These are phyloP conservation scores for Aspergillus luchuensis DNA, from an alignment of 2,329 filamentous ascomycete species.

Conservation along the genomic window DNA sequence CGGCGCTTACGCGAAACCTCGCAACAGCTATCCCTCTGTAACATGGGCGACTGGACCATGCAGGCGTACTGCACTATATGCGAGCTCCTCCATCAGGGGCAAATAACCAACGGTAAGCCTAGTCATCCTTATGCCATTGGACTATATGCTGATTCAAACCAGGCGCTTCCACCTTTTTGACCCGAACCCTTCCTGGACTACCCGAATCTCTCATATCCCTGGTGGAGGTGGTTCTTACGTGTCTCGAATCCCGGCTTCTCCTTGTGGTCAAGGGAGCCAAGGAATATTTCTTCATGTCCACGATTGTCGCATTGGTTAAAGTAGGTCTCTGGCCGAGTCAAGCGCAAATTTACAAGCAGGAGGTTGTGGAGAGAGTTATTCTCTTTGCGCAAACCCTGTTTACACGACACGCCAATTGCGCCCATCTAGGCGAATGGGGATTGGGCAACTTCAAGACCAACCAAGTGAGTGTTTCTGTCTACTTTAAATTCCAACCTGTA, in stretches of 20 bases:
- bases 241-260: slow-evolving; percentile 34
- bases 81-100: slow-evolving; percentile 36
- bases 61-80: slow-evolving; percentile 43
- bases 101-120: slow-evolving; percentile 28
- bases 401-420: slow-evolving; percentile 35
- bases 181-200: slow-evolving; percentile 33
- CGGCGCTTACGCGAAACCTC: slow-evolving; percentile 36
- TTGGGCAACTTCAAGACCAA: slow-evolving; percentile 36
- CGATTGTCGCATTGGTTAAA: slow-evolving; percentile 39
- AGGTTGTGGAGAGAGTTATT: slow-evolving; percentile 40
- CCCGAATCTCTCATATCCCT: slow-evolving; percentile 38
- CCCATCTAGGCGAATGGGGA: slow-evolving; percentile 32
- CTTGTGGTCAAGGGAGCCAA: slow-evolving; percentile 42
- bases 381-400: slow-evolving; percentile 40
- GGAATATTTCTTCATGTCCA: slow-evolving; percentile 44
- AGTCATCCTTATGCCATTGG: neutral
- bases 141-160: neutral
- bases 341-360: slow-evolving; percentile 36
- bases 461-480: slow-evolving; percentile 22
- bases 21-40: slow-evolving; percentile 35
- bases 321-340: slow-evolving; percentile 38
- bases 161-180: slow-evolving; percentile 20
- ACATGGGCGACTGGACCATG: slow-evolving; percentile 39
- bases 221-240: slow-evolving; percentile 33
- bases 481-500: neutral